A percentile compares a stretch with the other conserved stretches of the same genome.
Conservation (phyloP, 139 green algal genomes). For the Coelastrella sp. region DNA sequence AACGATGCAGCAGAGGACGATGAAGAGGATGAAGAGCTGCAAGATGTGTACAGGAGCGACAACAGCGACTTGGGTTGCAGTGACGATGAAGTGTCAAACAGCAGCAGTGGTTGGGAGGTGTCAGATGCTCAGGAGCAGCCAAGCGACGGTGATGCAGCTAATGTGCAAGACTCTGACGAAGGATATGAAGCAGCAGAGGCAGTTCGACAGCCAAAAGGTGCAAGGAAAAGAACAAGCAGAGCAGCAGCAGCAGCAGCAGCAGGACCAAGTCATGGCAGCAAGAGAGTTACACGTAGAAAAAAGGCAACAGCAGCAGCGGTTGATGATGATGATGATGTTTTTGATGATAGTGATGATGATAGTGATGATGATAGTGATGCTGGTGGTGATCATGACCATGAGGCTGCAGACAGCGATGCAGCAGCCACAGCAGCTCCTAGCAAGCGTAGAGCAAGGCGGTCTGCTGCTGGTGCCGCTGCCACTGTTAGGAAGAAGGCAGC, state of each 20-base stretch:
- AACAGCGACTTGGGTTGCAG: too few relatives aligned
- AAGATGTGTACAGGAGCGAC: too few relatives aligned
- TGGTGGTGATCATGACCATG: background rate
- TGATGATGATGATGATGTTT: background rate
- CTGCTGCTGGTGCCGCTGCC: background rate
- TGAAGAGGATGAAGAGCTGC: too few relatives aligned
- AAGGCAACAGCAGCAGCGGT: background rate
- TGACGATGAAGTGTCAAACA: too few relatives aligned
- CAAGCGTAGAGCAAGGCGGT: background rate
- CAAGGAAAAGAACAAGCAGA: background rate
- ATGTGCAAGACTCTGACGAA: background rate
- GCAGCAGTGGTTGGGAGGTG: too few relatives aligned
- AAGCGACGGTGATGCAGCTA: background rate
- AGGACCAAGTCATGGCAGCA: background rate
- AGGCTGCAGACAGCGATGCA: background rate
- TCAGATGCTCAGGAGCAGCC: too few relatives aligned
- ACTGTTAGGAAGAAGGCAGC: background rate
- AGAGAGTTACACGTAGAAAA: background rate
- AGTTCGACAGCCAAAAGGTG: background rate
- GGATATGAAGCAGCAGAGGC: background rate
- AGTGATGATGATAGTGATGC: background rate
- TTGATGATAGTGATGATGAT: background rate
- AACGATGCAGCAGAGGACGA: too few relatives aligned
- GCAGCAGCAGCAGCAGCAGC: background rate
- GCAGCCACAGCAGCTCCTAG: slow-evolving; percentile 24